phyloP scores from a whole-genome alignment of 1,284 basidiomycete genomes.

The Ceratobasidium sp. region DNA sequence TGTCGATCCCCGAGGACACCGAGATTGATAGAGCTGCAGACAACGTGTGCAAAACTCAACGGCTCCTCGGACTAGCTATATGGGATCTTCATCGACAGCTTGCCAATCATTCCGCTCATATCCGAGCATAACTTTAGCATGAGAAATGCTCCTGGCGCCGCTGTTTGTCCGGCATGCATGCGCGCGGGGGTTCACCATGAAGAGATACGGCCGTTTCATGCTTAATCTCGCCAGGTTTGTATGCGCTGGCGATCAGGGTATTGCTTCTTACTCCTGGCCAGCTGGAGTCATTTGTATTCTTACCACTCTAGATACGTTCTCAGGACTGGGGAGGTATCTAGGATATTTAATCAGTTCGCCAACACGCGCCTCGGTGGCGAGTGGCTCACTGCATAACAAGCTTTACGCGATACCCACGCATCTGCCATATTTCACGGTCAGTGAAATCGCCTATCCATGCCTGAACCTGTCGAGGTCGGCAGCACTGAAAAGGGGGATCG shows the following conservation, averaged over 20 bases:
- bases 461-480: conserved; percentile 3
- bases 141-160: conserved; percentile 12
- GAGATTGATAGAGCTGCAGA: conserved; percentile 26
- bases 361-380: background rate
- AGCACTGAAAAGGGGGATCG: background rate
- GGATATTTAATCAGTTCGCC: background rate
- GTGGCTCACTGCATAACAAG: background rate
- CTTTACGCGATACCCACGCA: background rate
- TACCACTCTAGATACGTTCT: too few species aligned
- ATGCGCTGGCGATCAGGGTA: conserved; percentile 28
- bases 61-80: conserved; percentile 20
- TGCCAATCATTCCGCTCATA: background rate
- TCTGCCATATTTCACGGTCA: background rate
- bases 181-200: background rate
- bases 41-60: background rate
- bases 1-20: conserved; percentile 40
- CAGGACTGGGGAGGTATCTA: conserved; percentile 1
- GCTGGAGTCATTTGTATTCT: too few species aligned
- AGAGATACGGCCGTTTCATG: background rate
- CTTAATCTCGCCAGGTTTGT: conserved; percentile 8
- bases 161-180: background rate
- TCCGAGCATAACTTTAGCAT: background rate
- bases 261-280: background rate
- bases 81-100: background rate
- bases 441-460: background rate